Conservation (phyloP, 139 green algal species). For the Spirogloea muscicola region DNA sequence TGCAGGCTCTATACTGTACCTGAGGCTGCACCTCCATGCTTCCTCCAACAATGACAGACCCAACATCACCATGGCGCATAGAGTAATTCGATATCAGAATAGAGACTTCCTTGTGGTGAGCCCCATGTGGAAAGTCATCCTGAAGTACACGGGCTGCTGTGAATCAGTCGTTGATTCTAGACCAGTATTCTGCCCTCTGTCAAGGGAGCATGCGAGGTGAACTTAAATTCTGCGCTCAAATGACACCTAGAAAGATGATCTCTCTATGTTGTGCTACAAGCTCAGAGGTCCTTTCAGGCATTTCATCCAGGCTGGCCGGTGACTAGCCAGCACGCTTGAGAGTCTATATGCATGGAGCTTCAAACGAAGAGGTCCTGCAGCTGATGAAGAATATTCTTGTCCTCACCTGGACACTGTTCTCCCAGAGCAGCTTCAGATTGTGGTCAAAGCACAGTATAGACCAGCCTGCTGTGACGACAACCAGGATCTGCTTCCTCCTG, state of each 20-base stretch:
- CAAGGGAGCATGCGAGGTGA: conserved; percentile 6
- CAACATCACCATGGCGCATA: conserved; percentile 62
- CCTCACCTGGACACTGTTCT: conserved; percentile 50
- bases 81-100: conserved; percentile 70
- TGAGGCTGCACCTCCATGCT: conserved; percentile 45
- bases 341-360: no score
- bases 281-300: no score
- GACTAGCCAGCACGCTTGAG: no score
- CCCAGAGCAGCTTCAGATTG: conserved; percentile 90
- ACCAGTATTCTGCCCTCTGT: neutral
- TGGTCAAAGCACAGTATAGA: conserved; percentile 87
- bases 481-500: conserved; percentile 67
- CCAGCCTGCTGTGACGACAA: conserved; percentile 78
- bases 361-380: no score
- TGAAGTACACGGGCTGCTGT: neutral
- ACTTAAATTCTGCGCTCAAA: no score
- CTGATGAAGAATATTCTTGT: no score
- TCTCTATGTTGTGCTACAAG: no score
- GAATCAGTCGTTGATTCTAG: no score
- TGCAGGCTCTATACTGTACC: no score
- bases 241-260: no score
- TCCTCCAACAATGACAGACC: conserved; percentile 78
- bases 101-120: conserved; percentile 60
- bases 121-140: conserved; percentile 39
- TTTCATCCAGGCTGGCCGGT: no score